These are phyloP conservation scores for Sideroxylon spinosum DNA, from an alignment of 179 eudicot species.

Conservation along the genomic window DNA sequence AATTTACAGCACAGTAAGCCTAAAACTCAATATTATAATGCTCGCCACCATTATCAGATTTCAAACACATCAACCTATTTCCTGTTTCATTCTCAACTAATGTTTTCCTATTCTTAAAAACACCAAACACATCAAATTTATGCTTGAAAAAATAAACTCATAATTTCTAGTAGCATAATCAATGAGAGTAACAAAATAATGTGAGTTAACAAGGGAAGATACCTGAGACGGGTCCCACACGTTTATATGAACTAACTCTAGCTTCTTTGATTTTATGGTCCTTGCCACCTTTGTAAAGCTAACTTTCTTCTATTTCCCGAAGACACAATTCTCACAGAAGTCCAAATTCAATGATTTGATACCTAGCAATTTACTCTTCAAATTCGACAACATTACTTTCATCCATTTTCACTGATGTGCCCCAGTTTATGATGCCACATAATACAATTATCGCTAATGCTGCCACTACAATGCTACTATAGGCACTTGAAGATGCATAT, in stretches of 20 bases:
- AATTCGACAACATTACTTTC: neutral
- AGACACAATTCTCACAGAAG: neutral
- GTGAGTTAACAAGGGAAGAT: neutral
- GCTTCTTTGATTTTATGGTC: neutral
- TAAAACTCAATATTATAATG: neutral
- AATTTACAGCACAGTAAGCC: neutral
- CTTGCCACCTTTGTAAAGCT: neutral
- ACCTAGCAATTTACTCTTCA: neutral
- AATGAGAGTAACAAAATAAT: neutral
- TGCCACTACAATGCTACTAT: neutral
- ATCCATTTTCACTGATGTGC: neutral
- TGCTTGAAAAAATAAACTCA: neutral
- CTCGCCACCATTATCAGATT: neutral
- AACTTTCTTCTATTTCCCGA: neutral
- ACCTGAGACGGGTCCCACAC: neutral
- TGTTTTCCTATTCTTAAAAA: neutral
- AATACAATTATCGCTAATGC: neutral
- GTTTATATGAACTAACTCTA: neutral
- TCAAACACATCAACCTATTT: neutral
- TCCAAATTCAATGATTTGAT: neutral
- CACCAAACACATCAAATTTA: neutral
- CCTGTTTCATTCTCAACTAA: neutral
- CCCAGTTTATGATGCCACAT: neutral
- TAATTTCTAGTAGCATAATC: neutral
- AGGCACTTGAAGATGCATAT: neutral